Percentiles rank a stretch among this genome's conserved stretches.
These are phyloP conservation scores for Pseudocercospora musae DNA, from an alignment of 2,329 filamentous ascomycete species.

Conservation along the genomic window DNA sequence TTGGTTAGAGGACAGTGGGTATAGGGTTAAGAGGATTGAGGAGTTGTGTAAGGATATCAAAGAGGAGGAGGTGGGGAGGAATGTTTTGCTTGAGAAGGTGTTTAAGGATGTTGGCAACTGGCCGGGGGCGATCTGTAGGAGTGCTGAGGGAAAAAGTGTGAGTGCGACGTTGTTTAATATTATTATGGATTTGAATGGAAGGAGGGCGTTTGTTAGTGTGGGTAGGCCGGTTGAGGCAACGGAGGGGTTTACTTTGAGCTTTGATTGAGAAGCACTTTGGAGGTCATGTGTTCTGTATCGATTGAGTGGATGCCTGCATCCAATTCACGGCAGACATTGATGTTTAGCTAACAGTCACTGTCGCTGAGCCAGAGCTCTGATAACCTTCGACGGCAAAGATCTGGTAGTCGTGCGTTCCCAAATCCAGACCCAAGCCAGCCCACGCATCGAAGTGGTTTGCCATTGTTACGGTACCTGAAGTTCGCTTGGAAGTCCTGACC, in stretches of 20 bases:
- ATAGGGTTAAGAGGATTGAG: constrained; percentile 39
- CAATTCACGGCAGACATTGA: not conserved
- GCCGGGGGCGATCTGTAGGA: constrained; percentile 39
- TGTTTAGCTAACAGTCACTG: constrained; percentile 10
- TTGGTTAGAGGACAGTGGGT: constrained; percentile 43
- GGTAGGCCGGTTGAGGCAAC: constrained; percentile 34
- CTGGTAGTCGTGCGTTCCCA: constrained; percentile 17
- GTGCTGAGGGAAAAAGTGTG: constrained; percentile 22
- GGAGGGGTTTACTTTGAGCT: constrained; percentile 16
- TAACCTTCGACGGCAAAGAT: constrained; percentile 17
- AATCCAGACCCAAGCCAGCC: constrained; percentile 24
- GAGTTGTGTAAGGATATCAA: constrained; percentile 26
- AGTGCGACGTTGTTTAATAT: constrained; percentile 39
- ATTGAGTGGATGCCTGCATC: not conserved
- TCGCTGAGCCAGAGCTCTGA: constrained; percentile 10
- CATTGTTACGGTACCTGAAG: constrained; percentile 50
- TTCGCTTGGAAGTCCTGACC: constrained; percentile 50
- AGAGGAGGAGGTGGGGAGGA: constrained; percentile 1
- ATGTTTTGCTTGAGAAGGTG: constrained; percentile 18
- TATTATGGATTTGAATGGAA: constrained; percentile 37
- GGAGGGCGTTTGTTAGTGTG: constrained; percentile 30
- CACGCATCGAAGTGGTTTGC: constrained; percentile 55
- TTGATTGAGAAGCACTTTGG: not conserved
- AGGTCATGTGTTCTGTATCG: not conserved
- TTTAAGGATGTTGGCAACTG: constrained; percentile 44